Base-by-base conservation (phyloP, 164 flowering plant genomes). In the Macadamia integrifolia region DNA sequence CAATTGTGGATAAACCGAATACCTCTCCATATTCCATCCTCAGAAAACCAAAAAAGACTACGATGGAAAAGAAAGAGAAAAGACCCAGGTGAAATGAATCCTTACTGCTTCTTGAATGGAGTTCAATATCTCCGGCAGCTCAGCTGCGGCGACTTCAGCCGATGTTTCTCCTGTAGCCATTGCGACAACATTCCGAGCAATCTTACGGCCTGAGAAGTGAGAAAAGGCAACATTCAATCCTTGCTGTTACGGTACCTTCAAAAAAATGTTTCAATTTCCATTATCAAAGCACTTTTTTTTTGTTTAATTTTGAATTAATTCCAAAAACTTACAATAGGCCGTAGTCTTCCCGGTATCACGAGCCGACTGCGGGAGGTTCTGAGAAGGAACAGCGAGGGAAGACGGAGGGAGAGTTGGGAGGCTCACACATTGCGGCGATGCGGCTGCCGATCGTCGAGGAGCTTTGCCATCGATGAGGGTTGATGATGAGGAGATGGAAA, bases 161-260 rank as follows among this genome's bases (percentile, higher is more conserved):
- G 91, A 75, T 40, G 83, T 83, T 58, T 86, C 96, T 60, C 94
- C 92, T 2, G 93, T 88, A 9, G 93, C 91, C 91, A 79, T 81
- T 58, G 92, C 82, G 44, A 76, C 81, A 17, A 88, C 93, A 82
- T 84, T 85, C 57, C 96, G 82, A 4, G 85, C 91, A 66, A 86
- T 66, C 85, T 83, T 89, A 42, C 88, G 83, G 72, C 91, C 98
- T 91, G 80, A 60, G 72, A 80, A 9, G 40, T 35, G 40, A 35
- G 40, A 35, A 35, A 2, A 23, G 23, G 23, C 23, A 23, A 23
- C 23, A 23, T 23, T 23, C 23, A 23, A 23, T 23, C 23, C 23
- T 23, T 23, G 23, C 23, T 23, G 23, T 23, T 23, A 23, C 23
- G 23, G 23, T 23, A 23, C 23, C 23, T 23, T 23, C 23, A 23